Evolutionary conservation across 306 rosid genomes (phyloP).

Genomic region (Malus orientalis): DNA sequence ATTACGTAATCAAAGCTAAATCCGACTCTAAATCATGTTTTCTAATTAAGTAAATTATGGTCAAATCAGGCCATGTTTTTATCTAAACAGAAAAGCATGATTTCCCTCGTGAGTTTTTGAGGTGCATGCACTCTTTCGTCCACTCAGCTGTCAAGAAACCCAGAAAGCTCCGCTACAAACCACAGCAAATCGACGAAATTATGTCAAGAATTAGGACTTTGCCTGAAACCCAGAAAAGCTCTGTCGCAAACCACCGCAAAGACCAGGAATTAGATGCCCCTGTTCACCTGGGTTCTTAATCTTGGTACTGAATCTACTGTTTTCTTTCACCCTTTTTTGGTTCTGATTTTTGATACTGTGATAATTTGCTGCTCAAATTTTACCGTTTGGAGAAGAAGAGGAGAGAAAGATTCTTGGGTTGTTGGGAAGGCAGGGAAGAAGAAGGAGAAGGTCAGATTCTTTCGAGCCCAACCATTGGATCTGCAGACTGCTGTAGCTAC

Average conservation of each 20-base stretch:
- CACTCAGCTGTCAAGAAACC: background rate
- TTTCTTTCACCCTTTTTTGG: background rate
- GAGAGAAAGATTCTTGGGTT: background rate
- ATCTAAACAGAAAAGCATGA: too few species aligned
- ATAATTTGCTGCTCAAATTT: background rate
- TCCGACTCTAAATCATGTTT: too few species aligned
- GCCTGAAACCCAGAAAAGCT: background rate
- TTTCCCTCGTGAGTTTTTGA: constrained; percentile 25
- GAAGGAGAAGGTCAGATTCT: background rate
- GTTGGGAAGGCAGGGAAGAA: background rate
- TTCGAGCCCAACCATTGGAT: constrained; percentile 12
- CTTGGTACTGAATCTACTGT: constrained; percentile 27
- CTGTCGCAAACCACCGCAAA: background rate
- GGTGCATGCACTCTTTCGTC: constrained; percentile 7
- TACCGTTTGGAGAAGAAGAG: constrained; percentile 22
- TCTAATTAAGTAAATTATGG: too few species aligned
- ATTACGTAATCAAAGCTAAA: too few species aligned
- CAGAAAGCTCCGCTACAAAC: background rate
- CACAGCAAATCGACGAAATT: background rate
- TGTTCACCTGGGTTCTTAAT: constrained; percentile 23
- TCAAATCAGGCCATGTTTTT: too few species aligned
- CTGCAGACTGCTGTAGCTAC: too few species aligned
- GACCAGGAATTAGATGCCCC: constrained; percentile 41
- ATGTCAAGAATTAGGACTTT: constrained; percentile 10
- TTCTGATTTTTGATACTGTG: background rate